Evolutionary conservation across 208 protist genomes (phyloP), one percentile per base, ranked within the genome.

Genomic region (Tetramitus jugosus): DNA sequence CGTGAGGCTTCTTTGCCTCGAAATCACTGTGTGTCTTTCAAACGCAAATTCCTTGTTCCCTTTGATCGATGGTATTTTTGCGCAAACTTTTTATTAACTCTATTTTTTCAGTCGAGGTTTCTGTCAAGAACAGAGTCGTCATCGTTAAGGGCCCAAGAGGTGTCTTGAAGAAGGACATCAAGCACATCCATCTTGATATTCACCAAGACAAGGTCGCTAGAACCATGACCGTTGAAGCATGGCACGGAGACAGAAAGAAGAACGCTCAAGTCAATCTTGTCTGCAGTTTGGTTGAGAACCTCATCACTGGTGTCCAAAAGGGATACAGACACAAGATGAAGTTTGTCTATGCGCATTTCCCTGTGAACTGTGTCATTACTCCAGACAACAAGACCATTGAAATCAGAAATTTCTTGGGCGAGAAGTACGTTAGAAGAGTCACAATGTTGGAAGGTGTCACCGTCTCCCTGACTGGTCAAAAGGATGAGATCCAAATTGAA

Each of bases 401-500:
- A 87, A 96, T 99, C 86, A 93, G 96, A 82, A 99, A 99, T 91
- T 99, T 99, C 93, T 88, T 99, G n/a, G 96, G 96, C 80, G 95
- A 99, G 91, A 98, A 97, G 85, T 85, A 93, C 76, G 88, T 96
- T 45, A 92, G 96, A 81, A 77, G 85, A 35, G 90, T 98, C 68
- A 10, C 86, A 7, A 87, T 98, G 80, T 83, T 87, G 45, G 88
- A 91, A 42, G 92, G 90, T 83, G 92, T 98, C 71, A 96, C 80
- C 35, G 88, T 95, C 74, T 76, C 79, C 56, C 86, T 91, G 78
- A 91, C 87, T 13, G 91, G 93, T 78, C 84, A 95, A 60, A 99
- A 99, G 91, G 96, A 99, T 85, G 96, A 99, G 89, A 89, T 99
- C 76, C 84, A 95, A 71, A 81, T 99, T 67, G 84, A 88, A 46